Evolutionary conservation across 805 yeast species (phyloP).

Genomic region (Alloascoidea hylecoeti): DNA sequence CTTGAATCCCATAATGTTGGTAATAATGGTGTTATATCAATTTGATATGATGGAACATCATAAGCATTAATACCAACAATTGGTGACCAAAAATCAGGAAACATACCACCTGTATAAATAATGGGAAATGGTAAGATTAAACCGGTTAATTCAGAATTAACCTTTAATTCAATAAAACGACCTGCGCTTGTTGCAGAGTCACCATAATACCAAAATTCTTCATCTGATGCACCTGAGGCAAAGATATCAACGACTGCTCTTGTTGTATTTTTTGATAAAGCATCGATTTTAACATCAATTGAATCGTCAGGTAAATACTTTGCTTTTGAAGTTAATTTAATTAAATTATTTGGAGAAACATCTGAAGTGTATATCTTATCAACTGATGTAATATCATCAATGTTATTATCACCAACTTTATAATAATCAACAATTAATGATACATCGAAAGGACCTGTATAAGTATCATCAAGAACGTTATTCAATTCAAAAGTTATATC

Average conservation of each 20-base stretch:
- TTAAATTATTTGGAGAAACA: constrained; percentile 10
- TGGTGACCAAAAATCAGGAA: constrained; percentile 74
- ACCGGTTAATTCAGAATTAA: constrained; percentile 45
- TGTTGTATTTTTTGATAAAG: constrained; percentile 45
- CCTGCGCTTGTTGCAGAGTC: too few species aligned
- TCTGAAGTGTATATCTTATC: too few species aligned
- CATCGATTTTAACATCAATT: constrained; percentile 26
- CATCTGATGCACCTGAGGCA: constrained; percentile 64
- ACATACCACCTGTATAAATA: constrained; percentile 67
- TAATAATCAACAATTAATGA: constrained; percentile 37
- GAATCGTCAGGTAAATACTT: too few species aligned
- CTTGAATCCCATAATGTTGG: constrained; percentile 49
- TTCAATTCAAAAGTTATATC: constrained; percentile 46
- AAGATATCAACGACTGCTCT: constrained; percentile 41
- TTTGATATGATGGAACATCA: constrained; percentile 51
- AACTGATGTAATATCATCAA: too few species aligned
- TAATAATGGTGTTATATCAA: constrained; percentile 57
- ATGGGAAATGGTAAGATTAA: constrained; percentile 57
- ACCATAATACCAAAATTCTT: constrained; percentile 86
- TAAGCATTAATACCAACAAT: constrained; percentile 62
- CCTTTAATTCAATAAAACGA: constrained; percentile 49
- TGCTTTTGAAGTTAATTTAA: too few species aligned
- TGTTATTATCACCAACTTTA: constrained; percentile 14
- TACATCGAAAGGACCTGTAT: constrained; percentile 49
- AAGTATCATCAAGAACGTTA: constrained; percentile 32